A percentile compares a stretch with the other conserved stretches of the same genome.
phyloP scores from a whole-genome alignment of 306 rosid genomes.

The Sindora glabra region DNA sequence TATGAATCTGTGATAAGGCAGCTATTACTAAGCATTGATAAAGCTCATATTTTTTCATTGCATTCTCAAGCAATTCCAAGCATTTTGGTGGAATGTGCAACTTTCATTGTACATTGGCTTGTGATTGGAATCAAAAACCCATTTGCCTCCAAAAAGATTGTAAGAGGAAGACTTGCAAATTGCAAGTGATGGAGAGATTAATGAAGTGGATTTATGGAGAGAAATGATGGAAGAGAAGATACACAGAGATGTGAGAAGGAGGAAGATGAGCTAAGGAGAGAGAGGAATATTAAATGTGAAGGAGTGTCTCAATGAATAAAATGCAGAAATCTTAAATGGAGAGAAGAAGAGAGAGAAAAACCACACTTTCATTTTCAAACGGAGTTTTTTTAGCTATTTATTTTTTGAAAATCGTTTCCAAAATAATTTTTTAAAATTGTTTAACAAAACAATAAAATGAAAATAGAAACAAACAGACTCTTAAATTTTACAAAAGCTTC shows the following conservation, averaged over 20 bases:
- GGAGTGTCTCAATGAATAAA: too few species aligned
- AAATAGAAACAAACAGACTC: too few species aligned
- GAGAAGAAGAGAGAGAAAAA: too few species aligned
- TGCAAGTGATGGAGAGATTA: background rate
- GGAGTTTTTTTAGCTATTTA: too few species aligned
- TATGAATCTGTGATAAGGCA: slow-evolving; percentile 46
- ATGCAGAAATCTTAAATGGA: too few species aligned
- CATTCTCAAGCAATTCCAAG: slow-evolving; percentile 81
- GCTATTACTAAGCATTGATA: slow-evolving; percentile 82
- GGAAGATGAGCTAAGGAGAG: slow-evolving; percentile 49
- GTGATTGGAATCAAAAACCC: slow-evolving; percentile 58
- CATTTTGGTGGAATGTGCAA: slow-evolving; percentile 79
- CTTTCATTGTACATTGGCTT: slow-evolving; percentile 69
- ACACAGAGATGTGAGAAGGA: slow-evolving; percentile 35
- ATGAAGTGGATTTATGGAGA: slow-evolving; percentile 7
- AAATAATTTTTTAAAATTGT: too few species aligned
- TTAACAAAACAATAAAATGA: too few species aligned
- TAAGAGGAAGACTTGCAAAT: slow-evolving; percentile 29
- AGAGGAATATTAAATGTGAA: too few species aligned
- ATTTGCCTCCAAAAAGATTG: slow-evolving; percentile 45
- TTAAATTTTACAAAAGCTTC: too few species aligned
- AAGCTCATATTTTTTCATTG: slow-evolving; percentile 50
- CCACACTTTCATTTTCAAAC: too few species aligned
- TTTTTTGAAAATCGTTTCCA: too few species aligned
- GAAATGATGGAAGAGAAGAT: slow-evolving; percentile 46